A percentile compares a stretch with the other conserved stretches of the same genome.
Evolutionary conservation across 2,329 filamentous ascomycete species (phyloP).

Genomic region (Aspergillus oerlinghausenensis): DNA sequence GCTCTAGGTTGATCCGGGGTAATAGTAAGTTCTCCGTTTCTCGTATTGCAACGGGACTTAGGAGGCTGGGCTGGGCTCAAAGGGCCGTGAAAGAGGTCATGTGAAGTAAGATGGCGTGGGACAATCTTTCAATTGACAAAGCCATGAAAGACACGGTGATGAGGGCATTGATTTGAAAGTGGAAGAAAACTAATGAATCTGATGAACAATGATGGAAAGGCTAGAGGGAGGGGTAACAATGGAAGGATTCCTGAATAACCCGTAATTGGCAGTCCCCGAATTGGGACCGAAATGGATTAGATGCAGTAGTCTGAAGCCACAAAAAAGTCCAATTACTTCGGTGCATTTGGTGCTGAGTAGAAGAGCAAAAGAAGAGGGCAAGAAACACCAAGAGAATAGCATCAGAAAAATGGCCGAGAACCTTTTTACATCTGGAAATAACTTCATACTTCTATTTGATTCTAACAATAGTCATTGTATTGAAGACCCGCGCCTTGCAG

Average conservation of each 20-base stretch:
- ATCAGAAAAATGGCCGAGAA: not conserved
- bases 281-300: not conserved
- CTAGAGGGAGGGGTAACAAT: not conserved
- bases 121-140: not conserved
- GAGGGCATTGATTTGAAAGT: not conserved
- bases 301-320: not conserved
- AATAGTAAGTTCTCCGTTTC: conserved; percentile 1
- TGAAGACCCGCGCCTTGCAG: not conserved
- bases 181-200: not conserved
- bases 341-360: not conserved
- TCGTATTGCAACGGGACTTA: not conserved
- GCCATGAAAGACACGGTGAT: not conserved
- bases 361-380: not conserved
- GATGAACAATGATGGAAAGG: not conserved
- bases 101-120: not conserved
- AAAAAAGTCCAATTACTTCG: not conserved
- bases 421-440: not conserved
- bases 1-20: conserved; percentile 16
- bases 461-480: not conserved
- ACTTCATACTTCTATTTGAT: not conserved
- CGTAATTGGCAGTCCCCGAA: not conserved
- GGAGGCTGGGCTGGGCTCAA: not conserved
- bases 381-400: not conserved
- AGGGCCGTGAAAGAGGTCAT: not conserved
- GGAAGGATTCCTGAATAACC: not conserved